phyloP scores from a whole-genome alignment of 352 stramenopile species.

The Phytopythium vexans region DNA sequence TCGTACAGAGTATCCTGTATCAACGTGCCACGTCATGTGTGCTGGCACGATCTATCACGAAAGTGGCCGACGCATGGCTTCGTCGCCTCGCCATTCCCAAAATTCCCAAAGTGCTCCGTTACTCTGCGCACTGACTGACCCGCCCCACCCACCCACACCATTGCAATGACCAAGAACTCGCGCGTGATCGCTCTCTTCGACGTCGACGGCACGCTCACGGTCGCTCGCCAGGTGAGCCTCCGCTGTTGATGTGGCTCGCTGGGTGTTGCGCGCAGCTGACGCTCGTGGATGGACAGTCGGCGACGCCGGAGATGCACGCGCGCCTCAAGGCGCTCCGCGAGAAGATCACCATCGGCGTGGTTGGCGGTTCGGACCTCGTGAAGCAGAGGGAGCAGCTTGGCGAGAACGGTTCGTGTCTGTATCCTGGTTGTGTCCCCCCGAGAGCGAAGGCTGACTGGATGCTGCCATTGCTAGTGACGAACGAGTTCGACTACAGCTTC shows the following conservation, averaged over 20 bases:
- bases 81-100: too few species aligned
- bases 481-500: constrained; percentile 99
- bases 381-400: constrained; percentile 99
- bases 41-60: too few species aligned
- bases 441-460: constrained; percentile 1
- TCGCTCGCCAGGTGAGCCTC: constrained; percentile 79
- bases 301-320: constrained; percentile 91
- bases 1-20: too few species aligned
- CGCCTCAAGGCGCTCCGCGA: constrained; percentile 93
- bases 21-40: too few species aligned
- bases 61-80: too few species aligned
- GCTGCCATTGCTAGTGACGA: constrained; percentile 53
- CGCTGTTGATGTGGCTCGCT: not conserved
- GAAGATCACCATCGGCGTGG: constrained; percentile 96
- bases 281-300: constrained; percentile 33
- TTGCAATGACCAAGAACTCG: constrained; percentile 69
- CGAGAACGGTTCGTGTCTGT: constrained; percentile 63
- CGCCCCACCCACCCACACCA: not conserved
- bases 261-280: not conserved
- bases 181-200: constrained; percentile 98
- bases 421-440: not conserved
- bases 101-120: too few species aligned
- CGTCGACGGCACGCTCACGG: constrained; percentile 98
- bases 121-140: not conserved
- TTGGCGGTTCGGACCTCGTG: constrained; percentile 97